Evolutionary conservation across 1,284 basidiomycete genomes (phyloP), one percentile per base, ranked within the genome.

Genomic region (Malassezia obtusa): DNA sequence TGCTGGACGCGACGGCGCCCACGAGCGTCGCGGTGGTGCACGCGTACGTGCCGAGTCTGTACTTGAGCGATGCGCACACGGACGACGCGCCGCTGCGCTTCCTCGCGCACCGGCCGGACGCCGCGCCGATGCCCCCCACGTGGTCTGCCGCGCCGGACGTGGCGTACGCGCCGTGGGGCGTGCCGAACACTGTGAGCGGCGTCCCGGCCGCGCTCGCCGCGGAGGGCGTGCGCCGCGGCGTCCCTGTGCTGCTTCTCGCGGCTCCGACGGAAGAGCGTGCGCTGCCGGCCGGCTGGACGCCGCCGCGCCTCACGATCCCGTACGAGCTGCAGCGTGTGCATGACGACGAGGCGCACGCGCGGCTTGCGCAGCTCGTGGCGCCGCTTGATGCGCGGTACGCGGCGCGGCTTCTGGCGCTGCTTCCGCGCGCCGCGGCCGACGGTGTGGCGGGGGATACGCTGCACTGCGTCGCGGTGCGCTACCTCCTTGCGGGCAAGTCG

Each of bases 141-240:
- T 44, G 37, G 47, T n/a, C 38, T 15, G n/a, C 25, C 2, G n/a
- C 26, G 17, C 11, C 31, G 28, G 12, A 28, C 17, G 7, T n/a
- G 24, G 3, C 6, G 22, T 28, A 12, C 4, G n/a, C 19, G 30
- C 53, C 48, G 9, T 56, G 53, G 53, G 44, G 30, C 14, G 32
- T 37, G 10, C 53, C 53, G n/a, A 50, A 56, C 17, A 46, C 32
- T 1, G 30, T 50, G 17, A 40, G 43, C 5, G 53, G 53, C 6
- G 26, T 31, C 19, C 43, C 32, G 9, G 53, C 53, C 11, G 49
- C 48, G 9, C 32, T 56, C 7, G 41, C 41, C 21, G 25, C 41
- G 3, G 30, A 45, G 21, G 41, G 31, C 14, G 24, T 41, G 31
- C 41, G 41, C 38, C 3, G 9, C 11, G 17, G 19, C 4, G 25